These are phyloP conservation scores for Wickerhamiella qilinensis DNA, from an alignment of 805 yeast species.

Conservation along the genomic window DNA sequence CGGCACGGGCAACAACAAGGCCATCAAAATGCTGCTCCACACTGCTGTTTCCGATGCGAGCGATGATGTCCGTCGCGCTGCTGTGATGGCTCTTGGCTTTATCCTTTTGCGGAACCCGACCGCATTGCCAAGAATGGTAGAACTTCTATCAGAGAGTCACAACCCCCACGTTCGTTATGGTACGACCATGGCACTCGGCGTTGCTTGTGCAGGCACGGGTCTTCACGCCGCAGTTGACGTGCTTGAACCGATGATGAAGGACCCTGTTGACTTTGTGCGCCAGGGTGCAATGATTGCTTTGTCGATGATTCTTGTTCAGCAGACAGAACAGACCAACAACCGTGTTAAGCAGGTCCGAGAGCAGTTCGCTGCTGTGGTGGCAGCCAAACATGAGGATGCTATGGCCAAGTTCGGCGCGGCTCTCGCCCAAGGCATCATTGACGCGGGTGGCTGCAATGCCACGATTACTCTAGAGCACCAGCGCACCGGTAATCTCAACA, in stretches of 20 bases:
- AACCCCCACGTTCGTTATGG: slow-evolving; percentile 98
- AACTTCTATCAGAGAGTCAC: slow-evolving; percentile 80
- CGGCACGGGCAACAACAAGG: slow-evolving; percentile 84
- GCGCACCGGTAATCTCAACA: slow-evolving; percentile 79
- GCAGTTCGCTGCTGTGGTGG: slow-evolving; percentile 55
- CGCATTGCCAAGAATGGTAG: slow-evolving; percentile 90
- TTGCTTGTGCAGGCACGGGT: slow-evolving; percentile 92
- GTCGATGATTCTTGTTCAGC: slow-evolving; percentile 77
- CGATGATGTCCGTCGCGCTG: slow-evolving; percentile 92
- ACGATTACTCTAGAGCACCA: slow-evolving; percentile 79
- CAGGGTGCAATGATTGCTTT: slow-evolving; percentile 93
- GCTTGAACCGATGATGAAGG: slow-evolving; percentile 80
- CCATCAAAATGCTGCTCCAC: slow-evolving; percentile 74
- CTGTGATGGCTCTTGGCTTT: slow-evolving; percentile 84
- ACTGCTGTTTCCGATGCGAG: slow-evolving; percentile 92
- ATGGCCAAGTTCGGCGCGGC: slow-evolving; percentile 97
- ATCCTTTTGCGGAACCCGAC: slow-evolving; percentile 78
- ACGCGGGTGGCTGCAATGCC: slow-evolving; percentile 98
- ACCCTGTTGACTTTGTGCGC: slow-evolving; percentile 91
- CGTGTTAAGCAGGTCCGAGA: slow-evolving; percentile 66
- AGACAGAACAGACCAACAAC: slow-evolving; percentile 67
- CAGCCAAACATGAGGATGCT: slow-evolving; percentile 88
- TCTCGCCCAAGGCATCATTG: slow-evolving; percentile 90
- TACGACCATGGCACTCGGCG: slow-evolving; percentile 92
- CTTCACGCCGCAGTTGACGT: slow-evolving; percentile 78